Evolutionary conservation across 768 basidiomycete genomes (phyloP), one percentile per base, ranked within the genome.

Genomic region (Auriscalpium microsporum): DNA sequence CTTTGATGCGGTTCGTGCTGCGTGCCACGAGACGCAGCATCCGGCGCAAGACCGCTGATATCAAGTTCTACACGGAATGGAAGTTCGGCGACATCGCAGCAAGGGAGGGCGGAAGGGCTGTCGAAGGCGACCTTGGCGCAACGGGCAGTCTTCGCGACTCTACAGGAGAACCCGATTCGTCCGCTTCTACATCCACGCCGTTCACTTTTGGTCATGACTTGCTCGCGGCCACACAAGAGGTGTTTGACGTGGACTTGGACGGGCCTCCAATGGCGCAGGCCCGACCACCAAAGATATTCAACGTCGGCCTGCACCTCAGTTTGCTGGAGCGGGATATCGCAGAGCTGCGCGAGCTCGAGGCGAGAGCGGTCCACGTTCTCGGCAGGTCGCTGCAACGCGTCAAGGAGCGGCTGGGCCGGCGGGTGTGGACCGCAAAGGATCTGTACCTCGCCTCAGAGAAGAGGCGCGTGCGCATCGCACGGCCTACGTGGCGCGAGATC

Each of bases 401-500:
- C n/a, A 88, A 88, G 69, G 87, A 90, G 69, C 75, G 80, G 34
- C 69, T 90, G n/a, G 86, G 86, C 9, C 80, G 89, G n/a, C 81
- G 89, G 10, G 79, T 90, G 0, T 89, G 86, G 86, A 65, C 59
- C 6, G 73, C 67, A 35, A 81, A 79, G 66, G 70, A 81, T 53
- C 60, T 91, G 3, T 90, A 77, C 62, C 53, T 89, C 48, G 64
- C 64, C 28, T 60, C 61, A n/a, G 54, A 58, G 36, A 44, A 46
- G 10, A 11, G 54, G 16, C 75, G 78, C 38, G 57, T 69, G 21
- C 56, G 59, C 2, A 61, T 86, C 36, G 65, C 73, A 21, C 73
- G 74, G 46, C 65, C 73, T 45, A 59, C 63, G 13, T 89, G 86
- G 85, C 63, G 63, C 53, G 54, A 69, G 21, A 72, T 73, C 21